A percentile compares a stretch with the other conserved stretches of the same genome.
phyloP scores from a whole-genome alignment of 495 filamentous ascomycete species.

The Penicillium silybi region DNA sequence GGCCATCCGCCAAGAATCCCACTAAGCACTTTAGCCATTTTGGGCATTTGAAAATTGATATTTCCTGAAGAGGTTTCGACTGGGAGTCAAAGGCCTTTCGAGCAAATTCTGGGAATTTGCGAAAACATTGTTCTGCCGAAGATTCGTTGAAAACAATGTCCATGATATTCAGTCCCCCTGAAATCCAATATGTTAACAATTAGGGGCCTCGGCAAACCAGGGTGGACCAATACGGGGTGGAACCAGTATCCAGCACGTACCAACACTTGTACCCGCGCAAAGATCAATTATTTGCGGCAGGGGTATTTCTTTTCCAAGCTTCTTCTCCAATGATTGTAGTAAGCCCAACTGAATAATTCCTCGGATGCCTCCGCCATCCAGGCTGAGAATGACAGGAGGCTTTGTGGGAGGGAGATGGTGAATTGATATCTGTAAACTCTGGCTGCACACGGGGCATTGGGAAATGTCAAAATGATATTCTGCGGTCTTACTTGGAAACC shows the following conservation, averaged over 20 bases:
- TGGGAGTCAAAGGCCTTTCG: slow-evolving; percentile 3
- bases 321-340: too few species aligned
- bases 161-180: slow-evolving; percentile 1
- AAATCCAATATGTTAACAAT: neutral
- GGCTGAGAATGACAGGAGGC: too few species aligned
- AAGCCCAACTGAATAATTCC: too few species aligned
- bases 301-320: too few species aligned
- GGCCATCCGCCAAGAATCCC: slow-evolving; percentile 7
- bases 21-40: slow-evolving; percentile 1
- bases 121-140: slow-evolving; percentile 6
- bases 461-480: slow-evolving; percentile 16
- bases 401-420: too few species aligned
- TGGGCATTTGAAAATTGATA: neutral
- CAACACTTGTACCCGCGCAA: slow-evolving; percentile 48
- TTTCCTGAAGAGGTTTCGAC: neutral
- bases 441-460: slow-evolving; percentile 12
- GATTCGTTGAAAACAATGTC: slow-evolving; percentile 3
- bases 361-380: too few species aligned
- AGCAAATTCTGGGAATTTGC: slow-evolving; percentile 11
- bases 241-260: slow-evolving; percentile 25
- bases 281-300: slow-evolving; percentile 43
- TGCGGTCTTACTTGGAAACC: neutral
- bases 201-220: too few species aligned
- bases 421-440: too few species aligned
- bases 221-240: neutral